Evolutionary conservation across 352 stramenopile species (phyloP).

Genomic region (Phytophthora parvispora): DNA sequence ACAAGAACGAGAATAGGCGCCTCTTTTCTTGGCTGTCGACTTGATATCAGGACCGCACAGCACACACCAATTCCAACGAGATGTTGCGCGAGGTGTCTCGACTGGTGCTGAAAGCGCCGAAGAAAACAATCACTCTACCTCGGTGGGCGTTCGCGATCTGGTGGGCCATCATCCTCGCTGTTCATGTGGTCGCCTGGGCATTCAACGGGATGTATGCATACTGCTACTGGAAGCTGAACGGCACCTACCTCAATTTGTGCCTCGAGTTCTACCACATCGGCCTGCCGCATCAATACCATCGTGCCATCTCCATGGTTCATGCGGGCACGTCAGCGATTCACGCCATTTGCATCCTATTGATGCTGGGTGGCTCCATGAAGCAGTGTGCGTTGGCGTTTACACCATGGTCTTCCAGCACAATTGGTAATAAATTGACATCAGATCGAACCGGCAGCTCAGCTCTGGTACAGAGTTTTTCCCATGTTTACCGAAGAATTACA

Average conservation of each 20-base stretch:
- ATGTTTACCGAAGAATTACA: constrained; percentile 4
- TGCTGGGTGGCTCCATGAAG: constrained; percentile 11
- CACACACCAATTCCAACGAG: no score
- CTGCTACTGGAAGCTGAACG: constrained; percentile 29
- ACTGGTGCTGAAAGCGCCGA: constrained; percentile 1
- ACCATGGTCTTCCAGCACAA: constrained; percentile 14
- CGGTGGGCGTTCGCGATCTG: constrained; percentile 26
- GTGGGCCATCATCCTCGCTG: constrained; percentile 25
- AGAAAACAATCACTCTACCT: constrained; percentile 15
- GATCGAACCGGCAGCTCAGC: neutral
- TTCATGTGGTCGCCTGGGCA: constrained; percentile 16
- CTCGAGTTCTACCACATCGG: constrained; percentile 41
- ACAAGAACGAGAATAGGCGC: neutral
- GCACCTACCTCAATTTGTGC: constrained; percentile 22
- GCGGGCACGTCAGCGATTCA: constrained; percentile 33
- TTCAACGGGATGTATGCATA: constrained; percentile 36
- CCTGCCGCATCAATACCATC: constrained; percentile 25
- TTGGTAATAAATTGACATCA: neutral
- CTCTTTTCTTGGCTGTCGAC: no score
- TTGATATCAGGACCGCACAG: neutral
- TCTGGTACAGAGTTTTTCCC: constrained; percentile 4
- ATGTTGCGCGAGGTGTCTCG: constrained; percentile 5
- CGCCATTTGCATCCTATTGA: constrained; percentile 22
- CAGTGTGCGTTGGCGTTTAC: constrained; percentile 22
- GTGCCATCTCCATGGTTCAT: constrained; percentile 29